Conservation (phyloP, 2,329 filamentous ascomycete genomes). For the Fusarium sublunatum region DNA sequence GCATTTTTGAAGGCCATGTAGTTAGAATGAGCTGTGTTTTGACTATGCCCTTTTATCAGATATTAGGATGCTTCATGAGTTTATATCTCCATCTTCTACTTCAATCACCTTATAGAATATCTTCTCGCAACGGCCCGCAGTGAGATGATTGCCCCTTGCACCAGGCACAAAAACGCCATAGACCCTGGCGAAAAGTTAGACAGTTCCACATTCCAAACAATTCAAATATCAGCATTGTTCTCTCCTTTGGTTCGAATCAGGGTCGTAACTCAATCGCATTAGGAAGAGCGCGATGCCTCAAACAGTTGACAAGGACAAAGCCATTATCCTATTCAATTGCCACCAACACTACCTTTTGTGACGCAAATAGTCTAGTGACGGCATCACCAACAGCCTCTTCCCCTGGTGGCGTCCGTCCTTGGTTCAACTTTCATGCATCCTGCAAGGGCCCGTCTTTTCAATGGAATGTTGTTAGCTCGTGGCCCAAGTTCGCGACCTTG, state of each 20-base stretch:
- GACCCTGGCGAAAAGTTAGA: background rate
- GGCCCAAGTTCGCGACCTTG: slow-evolving; percentile 11
- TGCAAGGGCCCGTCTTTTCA: slow-evolving; percentile 5
- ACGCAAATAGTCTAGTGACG: slow-evolving; percentile 21
- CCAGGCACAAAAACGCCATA: background rate
- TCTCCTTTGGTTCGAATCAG: background rate
- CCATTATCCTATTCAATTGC: slow-evolving; percentile 23
- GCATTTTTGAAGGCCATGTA: background rate
- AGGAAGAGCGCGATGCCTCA: background rate
- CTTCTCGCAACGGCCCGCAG: slow-evolving; percentile 3
- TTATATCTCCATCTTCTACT: background rate
- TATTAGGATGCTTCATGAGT: background rate
- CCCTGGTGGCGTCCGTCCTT: slow-evolving; percentile 1
- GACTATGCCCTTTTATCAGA: too few relatives aligned
- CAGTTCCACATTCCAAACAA: slow-evolving; percentile 10
- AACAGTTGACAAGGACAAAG: slow-evolving; percentile 21
- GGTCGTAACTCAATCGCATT: slow-evolving; percentile 6
- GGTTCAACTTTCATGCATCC: background rate
- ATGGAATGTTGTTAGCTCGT: slow-evolving; percentile 25
- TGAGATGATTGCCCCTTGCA: slow-evolving; percentile 2
- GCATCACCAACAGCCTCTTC: slow-evolving; percentile 13
- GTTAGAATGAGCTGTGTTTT: too few relatives aligned
- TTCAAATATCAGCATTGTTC: background rate
- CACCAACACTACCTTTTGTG: background rate
- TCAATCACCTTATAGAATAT: background rate